phyloP scores from a whole-genome alignment of 2,329 filamentous ascomycete species.

The Dichotomopilus funicola region DNA sequence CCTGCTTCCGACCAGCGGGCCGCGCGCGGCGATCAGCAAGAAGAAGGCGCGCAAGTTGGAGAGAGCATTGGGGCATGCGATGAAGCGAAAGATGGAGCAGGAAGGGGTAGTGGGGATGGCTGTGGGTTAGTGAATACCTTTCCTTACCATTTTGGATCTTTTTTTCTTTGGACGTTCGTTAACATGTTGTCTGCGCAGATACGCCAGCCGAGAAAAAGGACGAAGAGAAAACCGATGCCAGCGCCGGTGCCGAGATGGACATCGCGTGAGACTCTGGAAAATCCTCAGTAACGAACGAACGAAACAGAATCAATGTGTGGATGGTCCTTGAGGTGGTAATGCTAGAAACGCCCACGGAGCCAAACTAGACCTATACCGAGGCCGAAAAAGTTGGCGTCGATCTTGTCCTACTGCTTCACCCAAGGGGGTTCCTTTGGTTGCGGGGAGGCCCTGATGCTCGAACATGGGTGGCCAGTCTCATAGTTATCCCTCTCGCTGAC shows the following conservation, averaged over 20 bases:
- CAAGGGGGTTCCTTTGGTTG: too few relatives aligned
- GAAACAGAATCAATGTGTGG: too few relatives aligned
- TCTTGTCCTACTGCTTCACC: too few relatives aligned
- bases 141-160: slow-evolving; percentile 4
- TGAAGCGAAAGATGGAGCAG: slow-evolving; percentile 46
- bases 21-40: slow-evolving; percentile 42
- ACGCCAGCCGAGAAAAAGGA: neutral
- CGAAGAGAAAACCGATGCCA: neutral
- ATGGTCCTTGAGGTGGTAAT: too few relatives aligned
- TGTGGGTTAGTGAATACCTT: slow-evolving; percentile 41
- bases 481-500: too few relatives aligned
- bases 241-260: slow-evolving; percentile 16
- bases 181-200: neutral
- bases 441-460: too few relatives aligned
- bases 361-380: too few relatives aligned
- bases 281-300: too few relatives aligned
- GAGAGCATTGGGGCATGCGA: slow-evolving; percentile 45
- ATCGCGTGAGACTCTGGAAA: slow-evolving; percentile 7
- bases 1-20: slow-evolving; percentile 50
- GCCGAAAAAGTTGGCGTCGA: too few relatives aligned
- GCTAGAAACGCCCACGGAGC: too few relatives aligned
- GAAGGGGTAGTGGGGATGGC: slow-evolving; percentile 31
- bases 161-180: neutral
- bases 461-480: too few relatives aligned
- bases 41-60: slow-evolving; percentile 54